These are phyloP conservation scores for Candida endomychidarum DNA, from an alignment of 805 yeast species.

Conservation along the genomic window DNA sequence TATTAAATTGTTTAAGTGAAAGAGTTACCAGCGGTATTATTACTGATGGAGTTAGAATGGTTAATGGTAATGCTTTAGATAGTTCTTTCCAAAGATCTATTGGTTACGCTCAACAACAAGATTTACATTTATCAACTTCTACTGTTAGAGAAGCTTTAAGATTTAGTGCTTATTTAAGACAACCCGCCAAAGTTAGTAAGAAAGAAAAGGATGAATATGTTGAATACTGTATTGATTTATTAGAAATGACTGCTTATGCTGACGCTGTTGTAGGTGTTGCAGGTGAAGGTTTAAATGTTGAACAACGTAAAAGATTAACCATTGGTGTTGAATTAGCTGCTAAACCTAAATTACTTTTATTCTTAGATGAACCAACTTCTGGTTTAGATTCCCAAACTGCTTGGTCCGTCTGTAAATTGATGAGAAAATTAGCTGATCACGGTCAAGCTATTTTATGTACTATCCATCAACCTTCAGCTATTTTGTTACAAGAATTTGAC, in stretches of 20 bases:
- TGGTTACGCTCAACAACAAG: slow-evolving; percentile 83
- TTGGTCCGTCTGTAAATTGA: slow-evolving; percentile 41
- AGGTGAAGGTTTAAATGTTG: slow-evolving; percentile 57
- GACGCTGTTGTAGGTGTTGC: slow-evolving; percentile 79
- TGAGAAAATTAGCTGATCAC: slow-evolving; percentile 40
- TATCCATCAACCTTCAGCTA: slow-evolving; percentile 85
- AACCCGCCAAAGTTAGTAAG: slow-evolving; percentile 55
- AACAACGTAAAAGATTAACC: slow-evolving; percentile 41
- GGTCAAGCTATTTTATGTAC: slow-evolving; percentile 51
- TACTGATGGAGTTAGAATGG: slow-evolving; percentile 62
- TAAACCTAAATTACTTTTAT: slow-evolving; percentile 37
- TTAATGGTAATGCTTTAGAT: slow-evolving; percentile 64
- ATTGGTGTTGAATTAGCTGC: slow-evolving; percentile 45
- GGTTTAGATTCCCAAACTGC: slow-evolving; percentile 46
- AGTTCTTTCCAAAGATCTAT: slow-evolving; percentile 71
- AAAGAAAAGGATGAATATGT: slow-evolving; percentile 66
- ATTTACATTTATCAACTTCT: slow-evolving; percentile 64
- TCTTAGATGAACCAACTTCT: slow-evolving; percentile 45
- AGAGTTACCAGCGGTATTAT: slow-evolving; percentile 70
- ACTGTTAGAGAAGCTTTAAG: slow-evolving; percentile 75
- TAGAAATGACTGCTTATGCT: slow-evolving; percentile 69
- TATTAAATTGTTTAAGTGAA: slow-evolving; percentile 70
- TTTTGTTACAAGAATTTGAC: slow-evolving; percentile 74
- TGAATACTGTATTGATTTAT: slow-evolving; percentile 61
- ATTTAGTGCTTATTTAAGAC: slow-evolving; percentile 73